Evolutionary conservation across 768 basidiomycete genomes (phyloP), one percentile per base, ranked within the genome.

Genomic region (Fomitopsis serialis): DNA sequence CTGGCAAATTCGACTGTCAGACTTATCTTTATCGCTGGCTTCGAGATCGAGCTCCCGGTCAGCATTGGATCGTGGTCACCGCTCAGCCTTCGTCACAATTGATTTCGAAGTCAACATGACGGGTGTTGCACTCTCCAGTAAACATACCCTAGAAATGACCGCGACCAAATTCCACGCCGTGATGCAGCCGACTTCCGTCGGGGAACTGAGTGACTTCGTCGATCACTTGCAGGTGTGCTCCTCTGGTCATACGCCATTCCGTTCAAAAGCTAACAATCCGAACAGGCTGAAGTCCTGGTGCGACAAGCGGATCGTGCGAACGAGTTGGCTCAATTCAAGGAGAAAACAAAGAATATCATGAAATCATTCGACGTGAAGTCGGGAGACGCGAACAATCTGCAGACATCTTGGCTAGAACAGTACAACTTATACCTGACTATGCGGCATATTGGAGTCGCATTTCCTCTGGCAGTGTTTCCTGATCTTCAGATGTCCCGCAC

Each of bases 181-280:
- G 32, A 86, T 97, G 87, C 93, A 94, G 66, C 87, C 95, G 10
- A 91, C 90, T 58, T 95, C 96, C 0, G 85, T 98, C 48, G 87
- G 87, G 21, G 90, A 96, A 64, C 73, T 98, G 8, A 90, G 87
- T 15, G 95, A 98, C 65, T 91, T 93, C 57, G 68, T 92, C 37
- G 92, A 96, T 63, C 78, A 92, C 60, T 73, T 92, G 40, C 91
- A 90, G 78, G 91, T 87, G 71, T 43, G 45, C 55, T 29, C 44
- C 29, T 25, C 36, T 32, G 27, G 42, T 42, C 50, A 48, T 43
- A 50, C 15, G 48, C 25, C 32, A 40, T 58, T 3, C 5, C 27
- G 19, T 2, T 57, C 7, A 45, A 8, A 29, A 6, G n/a, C 60
- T 68, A 1, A 61, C 34, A 57, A 48, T 61, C 62, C 58, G 60